A percentile compares a stretch with the other conserved stretches of the same genome.
Evolutionary conservation across 2,329 filamentous ascomycete species (phyloP).

Genomic region (Geosmithia morbida): DNA sequence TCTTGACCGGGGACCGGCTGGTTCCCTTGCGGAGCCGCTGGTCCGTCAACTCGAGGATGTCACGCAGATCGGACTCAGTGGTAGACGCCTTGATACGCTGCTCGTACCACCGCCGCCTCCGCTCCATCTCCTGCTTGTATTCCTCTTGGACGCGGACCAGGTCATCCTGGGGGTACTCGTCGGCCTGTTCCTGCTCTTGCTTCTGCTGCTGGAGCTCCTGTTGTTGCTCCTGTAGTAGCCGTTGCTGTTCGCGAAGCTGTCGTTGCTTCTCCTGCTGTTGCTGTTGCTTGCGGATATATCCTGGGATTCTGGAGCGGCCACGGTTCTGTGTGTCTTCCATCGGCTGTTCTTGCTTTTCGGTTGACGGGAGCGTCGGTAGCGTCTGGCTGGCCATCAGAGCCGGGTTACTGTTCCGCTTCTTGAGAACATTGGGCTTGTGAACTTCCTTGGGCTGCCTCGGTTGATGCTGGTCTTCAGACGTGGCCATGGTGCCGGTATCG

Average conservation of each 20-base stretch:
- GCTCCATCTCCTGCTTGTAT: background rate
- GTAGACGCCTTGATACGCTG: conserved; percentile 1
- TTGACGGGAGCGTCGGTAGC: conserved; percentile 7
- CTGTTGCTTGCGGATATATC: conserved; percentile 1
- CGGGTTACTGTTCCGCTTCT: conserved; percentile 3
- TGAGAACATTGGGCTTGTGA: conserved; percentile 5
- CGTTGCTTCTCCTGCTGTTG: conserved; percentile 1
- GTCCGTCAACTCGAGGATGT: conserved; percentile 39
- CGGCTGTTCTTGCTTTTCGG: conserved; percentile 2
- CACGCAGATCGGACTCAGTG: conserved; percentile 31
- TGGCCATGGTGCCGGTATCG: background rate
- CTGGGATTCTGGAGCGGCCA: background rate
- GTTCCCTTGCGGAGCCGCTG: conserved; percentile 28
- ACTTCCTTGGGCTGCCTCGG: conserved; percentile 4
- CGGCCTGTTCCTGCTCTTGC: background rate
- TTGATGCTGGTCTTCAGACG: conserved; percentile 4
- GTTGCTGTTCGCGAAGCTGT: background rate
- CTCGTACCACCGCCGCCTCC: background rate
- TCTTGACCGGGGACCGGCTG: conserved; percentile 14
- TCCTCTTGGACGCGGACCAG: background rate
- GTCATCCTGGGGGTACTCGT: background rate
- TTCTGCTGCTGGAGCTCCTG: background rate
- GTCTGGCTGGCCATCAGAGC: conserved; percentile 8
- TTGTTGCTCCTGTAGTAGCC: background rate
- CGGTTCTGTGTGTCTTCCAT: background rate